Conservation (phyloP, 768 basidiomycete species). For the Mycena vitilis region DNA sequence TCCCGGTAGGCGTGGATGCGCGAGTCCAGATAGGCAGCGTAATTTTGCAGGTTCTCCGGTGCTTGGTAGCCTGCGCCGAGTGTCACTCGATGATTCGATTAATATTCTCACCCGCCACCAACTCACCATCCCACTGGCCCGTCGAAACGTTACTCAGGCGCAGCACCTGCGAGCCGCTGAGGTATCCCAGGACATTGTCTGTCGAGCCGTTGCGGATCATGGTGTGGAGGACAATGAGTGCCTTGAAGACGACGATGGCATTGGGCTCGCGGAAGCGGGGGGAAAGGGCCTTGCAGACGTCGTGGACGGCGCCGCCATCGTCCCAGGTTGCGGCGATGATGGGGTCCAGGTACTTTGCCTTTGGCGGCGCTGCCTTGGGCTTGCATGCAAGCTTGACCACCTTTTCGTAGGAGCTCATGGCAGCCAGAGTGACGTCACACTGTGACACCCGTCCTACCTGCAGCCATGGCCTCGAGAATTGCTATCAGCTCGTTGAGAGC, state of each 20-base stretch:
- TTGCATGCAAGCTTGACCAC: constrained; percentile 97
- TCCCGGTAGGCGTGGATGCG: constrained; percentile 91
- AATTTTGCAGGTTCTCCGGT: constrained; percentile 87
- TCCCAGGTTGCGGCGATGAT: constrained; percentile 98
- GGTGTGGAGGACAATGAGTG: constrained; percentile 92
- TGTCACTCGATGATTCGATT: background rate
- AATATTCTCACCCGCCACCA: background rate
- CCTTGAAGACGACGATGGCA: constrained; percentile 97
- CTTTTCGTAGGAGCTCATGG: constrained; percentile 71
- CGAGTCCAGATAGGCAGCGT: constrained; percentile 89
- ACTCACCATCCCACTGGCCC: constrained; percentile 89
- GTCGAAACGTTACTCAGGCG: constrained; percentile 83
- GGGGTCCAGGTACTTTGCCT: constrained; percentile 97
- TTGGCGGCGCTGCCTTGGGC: constrained; percentile 95
- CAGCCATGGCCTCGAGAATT: constrained; percentile 85
- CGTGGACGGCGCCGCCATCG: constrained; percentile 92
- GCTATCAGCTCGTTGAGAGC: constrained; percentile 72
- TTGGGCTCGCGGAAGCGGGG: constrained; percentile 93
- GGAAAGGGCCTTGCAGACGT: constrained; percentile 90
- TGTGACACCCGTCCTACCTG: constrained; percentile 3
- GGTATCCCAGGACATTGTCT: constrained; percentile 88
- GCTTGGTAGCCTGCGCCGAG: constrained; percentile 76
- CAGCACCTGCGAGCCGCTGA: constrained; percentile 85
- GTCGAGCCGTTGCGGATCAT: constrained; percentile 98
- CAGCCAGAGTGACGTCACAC: background rate